Conservation (phyloP, 2,329 filamentous ascomycete species). For the Juglanconis sp. region DNA sequence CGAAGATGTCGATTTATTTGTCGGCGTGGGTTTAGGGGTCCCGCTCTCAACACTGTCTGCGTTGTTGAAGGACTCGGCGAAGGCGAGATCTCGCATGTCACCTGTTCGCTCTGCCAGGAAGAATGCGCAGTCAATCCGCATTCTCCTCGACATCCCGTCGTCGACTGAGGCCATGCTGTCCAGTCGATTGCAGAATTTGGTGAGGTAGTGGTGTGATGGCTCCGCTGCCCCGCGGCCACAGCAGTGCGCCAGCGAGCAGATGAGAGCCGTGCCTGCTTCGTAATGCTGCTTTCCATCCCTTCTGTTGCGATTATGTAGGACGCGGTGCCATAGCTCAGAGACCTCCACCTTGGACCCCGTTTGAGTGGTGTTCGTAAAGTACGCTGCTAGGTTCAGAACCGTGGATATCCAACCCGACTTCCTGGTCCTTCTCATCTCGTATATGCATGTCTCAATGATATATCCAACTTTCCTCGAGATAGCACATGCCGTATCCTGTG, state of each 20-base stretch:
- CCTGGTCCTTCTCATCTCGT: slow-evolving; percentile 10
- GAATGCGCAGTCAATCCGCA: slow-evolving; percentile 48
- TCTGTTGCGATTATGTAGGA: neutral
- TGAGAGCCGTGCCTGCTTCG: slow-evolving; percentile 34
- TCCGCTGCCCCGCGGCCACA: slow-evolving; percentile 38
- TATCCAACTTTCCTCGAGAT: slow-evolving; percentile 23
- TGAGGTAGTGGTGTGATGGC: slow-evolving; percentile 36
- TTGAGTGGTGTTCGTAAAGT: slow-evolving; percentile 4
- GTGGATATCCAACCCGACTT: slow-evolving; percentile 13
- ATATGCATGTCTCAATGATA: slow-evolving; percentile 25
- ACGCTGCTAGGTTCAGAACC: slow-evolving; percentile 13
- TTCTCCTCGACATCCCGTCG: slow-evolving; percentile 29
- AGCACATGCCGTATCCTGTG: slow-evolving; percentile 1
- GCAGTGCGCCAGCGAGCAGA: slow-evolving; percentile 44
- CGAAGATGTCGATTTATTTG: slow-evolving; percentile 9
- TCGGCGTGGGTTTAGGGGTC: neutral
- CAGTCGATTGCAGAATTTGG: slow-evolving; percentile 39
- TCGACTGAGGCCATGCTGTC: slow-evolving; percentile 30
- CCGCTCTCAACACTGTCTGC: neutral
- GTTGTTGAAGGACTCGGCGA: slow-evolving; percentile 43
- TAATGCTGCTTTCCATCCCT: slow-evolving; percentile 24
- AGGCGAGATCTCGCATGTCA: slow-evolving; percentile 51
- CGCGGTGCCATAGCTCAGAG: neutral
- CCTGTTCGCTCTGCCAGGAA: slow-evolving; percentile 50
- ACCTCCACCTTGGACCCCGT: neutral